phyloP scores from a whole-genome alignment of 495 filamentous ascomycete genomes.

The Penicillium paxilli region DNA sequence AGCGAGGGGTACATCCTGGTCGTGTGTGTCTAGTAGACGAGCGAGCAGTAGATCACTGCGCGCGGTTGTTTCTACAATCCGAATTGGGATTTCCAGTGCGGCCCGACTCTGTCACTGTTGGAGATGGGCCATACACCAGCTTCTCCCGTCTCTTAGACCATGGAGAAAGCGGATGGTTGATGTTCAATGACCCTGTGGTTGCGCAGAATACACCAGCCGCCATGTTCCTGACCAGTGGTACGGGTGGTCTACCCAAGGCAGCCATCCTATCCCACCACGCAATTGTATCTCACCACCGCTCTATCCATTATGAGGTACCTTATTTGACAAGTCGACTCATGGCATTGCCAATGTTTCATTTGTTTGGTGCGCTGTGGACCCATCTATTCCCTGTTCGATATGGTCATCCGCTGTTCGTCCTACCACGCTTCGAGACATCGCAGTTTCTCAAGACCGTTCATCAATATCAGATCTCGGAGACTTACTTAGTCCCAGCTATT shows the following conservation, averaged over 20 bases:
- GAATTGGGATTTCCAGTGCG: slow-evolving; percentile 24
- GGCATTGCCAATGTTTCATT: slow-evolving; percentile 67
- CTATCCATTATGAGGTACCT: slow-evolving; percentile 47
- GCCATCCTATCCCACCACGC: slow-evolving; percentile 54
- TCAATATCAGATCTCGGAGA: slow-evolving; percentile 59
- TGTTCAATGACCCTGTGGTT: slow-evolving; percentile 45
- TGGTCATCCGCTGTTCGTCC: slow-evolving; percentile 56
- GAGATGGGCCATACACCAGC: slow-evolving; percentile 23
- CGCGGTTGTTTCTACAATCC: slow-evolving; percentile 31
- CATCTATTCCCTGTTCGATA: slow-evolving; percentile 56
- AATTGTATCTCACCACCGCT: slow-evolving; percentile 53
- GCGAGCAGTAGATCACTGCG: slow-evolving; percentile 33
- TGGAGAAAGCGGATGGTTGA: slow-evolving; percentile 55
- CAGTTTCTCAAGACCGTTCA: slow-evolving; percentile 55
- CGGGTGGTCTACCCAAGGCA: slow-evolving; percentile 60
- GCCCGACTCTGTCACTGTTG: slow-evolving; percentile 19
- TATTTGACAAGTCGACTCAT: slow-evolving; percentile 52
- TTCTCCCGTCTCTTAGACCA: slow-evolving; percentile 46
- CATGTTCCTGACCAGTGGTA: slow-evolving; percentile 57
- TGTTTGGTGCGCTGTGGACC: slow-evolving; percentile 54
- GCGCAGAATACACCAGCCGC: slow-evolving; percentile 51
- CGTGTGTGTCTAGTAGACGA: slow-evolving; percentile 55
- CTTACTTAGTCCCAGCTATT: slow-evolving; percentile 62
- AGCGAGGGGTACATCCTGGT: slow-evolving; percentile 43
- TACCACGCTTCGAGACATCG: slow-evolving; percentile 59